Evolutionary conservation across 352 stramenopile genomes (phyloP).

Genomic region (Aphanomyces invadans): DNA sequence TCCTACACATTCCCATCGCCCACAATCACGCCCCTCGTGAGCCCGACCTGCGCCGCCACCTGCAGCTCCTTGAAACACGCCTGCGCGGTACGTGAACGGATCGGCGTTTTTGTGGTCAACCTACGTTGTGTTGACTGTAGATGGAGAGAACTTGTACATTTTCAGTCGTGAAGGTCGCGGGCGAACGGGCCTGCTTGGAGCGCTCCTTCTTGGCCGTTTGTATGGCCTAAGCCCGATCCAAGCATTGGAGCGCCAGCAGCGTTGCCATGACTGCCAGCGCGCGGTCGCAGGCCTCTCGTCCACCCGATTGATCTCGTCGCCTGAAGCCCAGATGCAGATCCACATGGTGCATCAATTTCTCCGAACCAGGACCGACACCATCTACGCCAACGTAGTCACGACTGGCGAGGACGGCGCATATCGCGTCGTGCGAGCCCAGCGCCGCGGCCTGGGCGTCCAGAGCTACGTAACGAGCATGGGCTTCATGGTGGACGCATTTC

Average conservation of each 20-base stretch:
- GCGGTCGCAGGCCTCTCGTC: constrained; percentile 29
- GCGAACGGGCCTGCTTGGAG: constrained; percentile 55
- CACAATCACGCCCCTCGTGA: constrained; percentile 33
- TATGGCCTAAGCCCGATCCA: constrained; percentile 54
- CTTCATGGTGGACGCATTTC: constrained; percentile 45
- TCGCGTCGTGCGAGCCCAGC: constrained; percentile 38
- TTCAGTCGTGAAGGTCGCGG: constrained; percentile 68
- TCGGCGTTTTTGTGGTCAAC: no score
- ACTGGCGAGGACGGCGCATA: constrained; percentile 41
- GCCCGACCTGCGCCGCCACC: constrained; percentile 29
- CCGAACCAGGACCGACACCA: constrained; percentile 36
- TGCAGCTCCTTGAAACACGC: constrained; percentile 37
- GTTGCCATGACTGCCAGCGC: constrained; percentile 56
- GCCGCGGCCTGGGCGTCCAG: constrained; percentile 42
- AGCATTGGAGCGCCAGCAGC: constrained; percentile 53
- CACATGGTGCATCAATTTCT: constrained; percentile 39
- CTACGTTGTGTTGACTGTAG: no score
- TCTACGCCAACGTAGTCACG: constrained; percentile 48
- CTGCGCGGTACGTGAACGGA: constrained; percentile 36
- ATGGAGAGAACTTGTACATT: constrained; percentile 51
- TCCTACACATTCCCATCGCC: constrained; percentile 48
- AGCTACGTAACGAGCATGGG: constrained; percentile 39
- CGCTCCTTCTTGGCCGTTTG: constrained; percentile 57
- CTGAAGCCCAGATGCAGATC: constrained; percentile 42
- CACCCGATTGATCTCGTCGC: constrained; percentile 41